Evolutionary conservation across 2,329 filamentous ascomycete genomes (phyloP).

Genomic region (Samsoniella hepiali): DNA sequence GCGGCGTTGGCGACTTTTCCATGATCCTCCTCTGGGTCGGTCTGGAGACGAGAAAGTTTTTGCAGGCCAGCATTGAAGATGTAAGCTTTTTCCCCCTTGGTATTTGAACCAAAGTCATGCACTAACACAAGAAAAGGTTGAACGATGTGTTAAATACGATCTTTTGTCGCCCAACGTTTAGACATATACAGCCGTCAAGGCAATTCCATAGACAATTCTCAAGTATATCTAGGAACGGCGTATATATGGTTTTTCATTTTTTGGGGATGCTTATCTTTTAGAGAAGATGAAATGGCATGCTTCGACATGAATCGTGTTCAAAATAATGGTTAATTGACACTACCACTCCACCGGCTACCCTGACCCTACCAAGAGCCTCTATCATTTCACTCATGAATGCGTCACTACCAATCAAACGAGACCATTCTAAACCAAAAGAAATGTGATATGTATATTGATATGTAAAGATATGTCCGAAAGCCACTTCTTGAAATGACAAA

Average conservation of each 20-base stretch:
- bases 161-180: slow-evolving; percentile 83
- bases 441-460: neutral
- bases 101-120: neutral
- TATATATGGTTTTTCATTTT: neutral
- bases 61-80: slow-evolving; percentile 87
- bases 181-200: slow-evolving; percentile 16
- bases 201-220: slow-evolving; percentile 7
- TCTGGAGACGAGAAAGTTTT: slow-evolving; percentile 80
- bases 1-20: slow-evolving; percentile 70
- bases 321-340: neutral
- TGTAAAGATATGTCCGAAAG: neutral
- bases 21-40: slow-evolving; percentile 93
- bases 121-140: slow-evolving; percentile 53
- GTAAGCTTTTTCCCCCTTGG: slow-evolving; percentile 47
- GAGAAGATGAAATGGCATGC: neutral
- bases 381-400: neutral
- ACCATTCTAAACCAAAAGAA: neutral
- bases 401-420: neutral
- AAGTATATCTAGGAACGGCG: slow-evolving; percentile 11
- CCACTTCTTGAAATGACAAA: neutral
- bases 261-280: neutral
- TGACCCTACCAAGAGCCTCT: too few relatives aligned
- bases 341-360: neutral
- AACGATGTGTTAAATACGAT: slow-evolving; percentile 88
- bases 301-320: neutral